Conservation (phyloP, 257 asterid species). For the Solanum bulbocastanum region DNA sequence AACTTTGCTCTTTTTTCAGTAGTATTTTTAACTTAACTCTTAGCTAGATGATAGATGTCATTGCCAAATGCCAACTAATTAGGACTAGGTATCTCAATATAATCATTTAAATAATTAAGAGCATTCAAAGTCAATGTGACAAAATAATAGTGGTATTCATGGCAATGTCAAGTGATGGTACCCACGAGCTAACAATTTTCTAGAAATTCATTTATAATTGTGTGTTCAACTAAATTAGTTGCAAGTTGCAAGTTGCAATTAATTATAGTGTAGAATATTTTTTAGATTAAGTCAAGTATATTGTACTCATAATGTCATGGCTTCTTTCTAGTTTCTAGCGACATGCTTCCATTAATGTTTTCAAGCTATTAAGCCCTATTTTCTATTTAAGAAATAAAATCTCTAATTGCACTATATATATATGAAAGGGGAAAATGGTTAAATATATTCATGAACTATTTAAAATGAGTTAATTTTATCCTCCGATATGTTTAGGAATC, state of each 20-base stretch:
- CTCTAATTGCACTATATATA: background rate
- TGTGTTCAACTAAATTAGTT: background rate
- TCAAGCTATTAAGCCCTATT: background rate
- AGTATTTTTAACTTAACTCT: background rate
- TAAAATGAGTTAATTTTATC: too few species aligned
- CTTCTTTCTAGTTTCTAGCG: background rate
- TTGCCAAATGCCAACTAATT: background rate
- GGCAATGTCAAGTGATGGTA: background rate
- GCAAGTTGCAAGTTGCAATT: background rate
- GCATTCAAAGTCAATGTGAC: background rate
- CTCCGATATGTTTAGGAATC: background rate
- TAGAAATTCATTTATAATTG: background rate
- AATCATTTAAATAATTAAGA: background rate
- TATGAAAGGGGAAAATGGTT: background rate
- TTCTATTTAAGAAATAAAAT: background rate
- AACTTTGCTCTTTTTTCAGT: background rate
- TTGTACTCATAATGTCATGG: background rate
- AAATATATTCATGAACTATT: too few species aligned
- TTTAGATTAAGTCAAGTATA: background rate
- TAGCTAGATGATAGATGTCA: background rate
- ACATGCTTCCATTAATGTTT: background rate
- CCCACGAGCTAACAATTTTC: background rate
- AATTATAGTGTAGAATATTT: background rate
- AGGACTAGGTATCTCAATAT: background rate
- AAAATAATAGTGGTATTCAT: background rate